These are phyloP conservation scores for Lablab purpureus DNA, from an alignment of 306 rosid species.

Conservation along the genomic window DNA sequence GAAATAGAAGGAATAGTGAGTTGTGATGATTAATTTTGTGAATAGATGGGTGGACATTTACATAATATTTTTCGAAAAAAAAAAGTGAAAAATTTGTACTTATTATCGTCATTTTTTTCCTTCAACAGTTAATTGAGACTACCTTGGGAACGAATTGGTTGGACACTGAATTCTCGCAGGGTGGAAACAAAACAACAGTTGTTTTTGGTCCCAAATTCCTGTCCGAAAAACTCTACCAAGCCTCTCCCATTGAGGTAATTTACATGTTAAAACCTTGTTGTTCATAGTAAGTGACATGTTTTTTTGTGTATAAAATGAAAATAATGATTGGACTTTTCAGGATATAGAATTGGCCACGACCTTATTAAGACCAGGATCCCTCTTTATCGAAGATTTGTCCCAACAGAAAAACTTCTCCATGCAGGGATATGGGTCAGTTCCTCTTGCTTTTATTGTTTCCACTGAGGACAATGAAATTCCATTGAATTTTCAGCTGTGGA, in stretches of 20 bases:
- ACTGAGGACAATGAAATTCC: slow-evolving; percentile 48
- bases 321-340: slow-evolving; percentile 41
- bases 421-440: slow-evolving; percentile 58
- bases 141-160: slow-evolving; percentile 37
- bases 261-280: not conserved
- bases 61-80: not conserved
- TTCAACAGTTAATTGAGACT: slow-evolving; percentile 38
- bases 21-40: no score
- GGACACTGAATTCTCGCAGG: slow-evolving; percentile 48
- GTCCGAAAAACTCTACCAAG: slow-evolving; percentile 61
- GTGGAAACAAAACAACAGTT: slow-evolving; percentile 46
- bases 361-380: slow-evolving; percentile 54
- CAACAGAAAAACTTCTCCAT: slow-evolving; percentile 48
- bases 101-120: not conserved
- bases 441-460: slow-evolving; percentile 49
- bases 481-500: slow-evolving; percentile 54
- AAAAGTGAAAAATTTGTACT: not conserved
- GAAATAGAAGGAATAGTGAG: no score
- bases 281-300: not conserved
- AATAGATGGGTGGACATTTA: not conserved
- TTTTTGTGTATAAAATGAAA: not conserved
- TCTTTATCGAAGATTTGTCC: slow-evolving; percentile 59
- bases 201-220: slow-evolving; percentile 60
- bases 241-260: slow-evolving; percentile 62
- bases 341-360: slow-evolving; percentile 61